Conservation (phyloP, 2,329 filamentous ascomycete species). For the Beauveria bassiana region DNA sequence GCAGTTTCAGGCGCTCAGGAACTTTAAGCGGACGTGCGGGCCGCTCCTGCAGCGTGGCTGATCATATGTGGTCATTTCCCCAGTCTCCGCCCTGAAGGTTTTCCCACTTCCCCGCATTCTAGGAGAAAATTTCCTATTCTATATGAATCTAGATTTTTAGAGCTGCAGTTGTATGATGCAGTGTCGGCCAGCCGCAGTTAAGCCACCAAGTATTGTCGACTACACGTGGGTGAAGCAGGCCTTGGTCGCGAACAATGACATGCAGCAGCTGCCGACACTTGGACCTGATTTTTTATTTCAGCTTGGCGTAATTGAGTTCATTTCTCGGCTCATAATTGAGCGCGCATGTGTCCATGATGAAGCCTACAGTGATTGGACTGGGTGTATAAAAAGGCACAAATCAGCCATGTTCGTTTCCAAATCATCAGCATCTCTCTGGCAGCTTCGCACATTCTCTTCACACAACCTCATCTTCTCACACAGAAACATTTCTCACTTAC, state of each 20-base stretch:
- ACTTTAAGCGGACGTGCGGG: neutral
- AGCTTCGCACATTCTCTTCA: neutral
- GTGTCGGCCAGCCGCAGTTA: neutral
- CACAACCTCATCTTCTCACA: neutral
- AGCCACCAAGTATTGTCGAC: neutral
- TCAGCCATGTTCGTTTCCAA: neutral
- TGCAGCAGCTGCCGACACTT: neutral
- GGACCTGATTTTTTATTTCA: neutral
- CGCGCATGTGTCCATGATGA: neutral
- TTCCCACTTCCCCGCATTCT: neutral
- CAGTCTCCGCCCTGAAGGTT: neutral
- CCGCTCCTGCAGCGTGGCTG: neutral
- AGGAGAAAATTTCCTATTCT: neutral
- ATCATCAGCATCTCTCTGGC: neutral
- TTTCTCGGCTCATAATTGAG: neutral
- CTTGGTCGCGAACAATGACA: neutral
- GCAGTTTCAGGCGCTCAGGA: neutral
- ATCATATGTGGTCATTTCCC: neutral
- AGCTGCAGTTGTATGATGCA: neutral
- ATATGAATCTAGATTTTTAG: neutral
- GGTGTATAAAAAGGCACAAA: neutral
- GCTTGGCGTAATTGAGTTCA: neutral
- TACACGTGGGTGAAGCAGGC: neutral
- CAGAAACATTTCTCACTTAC: neutral
- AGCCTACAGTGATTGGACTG: neutral